phyloP scores from a whole-genome alignment of 2,329 filamentous ascomycete species.

The Teratosphaeria pseudoeucalypti region DNA sequence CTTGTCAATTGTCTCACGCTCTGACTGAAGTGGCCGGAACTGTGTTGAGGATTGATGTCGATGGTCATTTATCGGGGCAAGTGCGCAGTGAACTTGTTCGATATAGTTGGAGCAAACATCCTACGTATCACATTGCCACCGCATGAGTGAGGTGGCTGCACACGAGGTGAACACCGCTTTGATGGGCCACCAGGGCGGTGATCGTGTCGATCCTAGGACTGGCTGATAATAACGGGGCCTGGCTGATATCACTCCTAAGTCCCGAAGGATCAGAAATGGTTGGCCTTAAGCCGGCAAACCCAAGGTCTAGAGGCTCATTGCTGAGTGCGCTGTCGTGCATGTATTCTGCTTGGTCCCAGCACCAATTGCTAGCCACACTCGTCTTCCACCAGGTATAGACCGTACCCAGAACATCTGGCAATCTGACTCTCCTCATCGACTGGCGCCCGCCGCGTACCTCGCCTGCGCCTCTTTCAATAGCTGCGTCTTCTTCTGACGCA shows the following conservation, averaged over 20 bases:
- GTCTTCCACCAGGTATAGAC: neutral
- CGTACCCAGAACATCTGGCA: too few relatives aligned
- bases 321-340: neutral
- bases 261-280: too few relatives aligned
- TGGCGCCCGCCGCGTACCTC: constrained; percentile 4
- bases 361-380: neutral
- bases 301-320: neutral
- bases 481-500: constrained; percentile 22
- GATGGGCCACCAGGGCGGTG: neutral
- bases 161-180: neutral
- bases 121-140: neutral
- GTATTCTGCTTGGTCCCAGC: neutral
- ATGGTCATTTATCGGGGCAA: neutral
- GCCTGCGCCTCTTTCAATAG: constrained; percentile 20
- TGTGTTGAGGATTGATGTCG: neutral
- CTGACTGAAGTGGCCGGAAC: neutral
- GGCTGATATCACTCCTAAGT: too few relatives aligned
- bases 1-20: neutral
- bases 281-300: neutral
- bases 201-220: neutral
- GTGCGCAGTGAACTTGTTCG: neutral
- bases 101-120: neutral
- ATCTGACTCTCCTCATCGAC: neutral
- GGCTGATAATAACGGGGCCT: too few relatives aligned
- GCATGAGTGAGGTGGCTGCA: neutral